Percentiles rank a stretch among this genome's conserved stretches.
Evolutionary conservation across 495 filamentous ascomycete species (phyloP).

Genomic region (Oleoguttula mirabilis): DNA sequence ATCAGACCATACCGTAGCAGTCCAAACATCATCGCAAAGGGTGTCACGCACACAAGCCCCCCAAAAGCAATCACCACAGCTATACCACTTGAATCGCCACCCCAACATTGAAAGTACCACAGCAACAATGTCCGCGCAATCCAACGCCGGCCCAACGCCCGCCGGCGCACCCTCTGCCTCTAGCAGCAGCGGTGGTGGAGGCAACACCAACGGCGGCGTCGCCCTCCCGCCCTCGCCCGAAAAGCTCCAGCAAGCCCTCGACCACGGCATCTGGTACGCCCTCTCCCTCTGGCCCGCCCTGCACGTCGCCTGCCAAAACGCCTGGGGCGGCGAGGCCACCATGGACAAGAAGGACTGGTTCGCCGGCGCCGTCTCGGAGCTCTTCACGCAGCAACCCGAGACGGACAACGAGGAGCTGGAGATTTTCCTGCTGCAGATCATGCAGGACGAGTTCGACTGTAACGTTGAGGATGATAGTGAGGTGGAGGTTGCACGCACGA

Average conservation of each 20-base stretch:
- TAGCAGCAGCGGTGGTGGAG: too few species aligned
- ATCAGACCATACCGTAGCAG: too few species aligned
- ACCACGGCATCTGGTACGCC: slow-evolving; percentile 61
- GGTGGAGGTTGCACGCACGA: slow-evolving; percentile 55
- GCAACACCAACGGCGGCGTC: slow-evolving; percentile 12
- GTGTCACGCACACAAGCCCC: too few species aligned
- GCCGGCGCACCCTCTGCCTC: not conserved
- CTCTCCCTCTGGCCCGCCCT: slow-evolving; percentile 79
- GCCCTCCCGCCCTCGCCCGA: slow-evolving; percentile 19
- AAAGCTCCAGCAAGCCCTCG: slow-evolving; percentile 31
- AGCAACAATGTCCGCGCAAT: slow-evolving; percentile 2
- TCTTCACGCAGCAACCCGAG: slow-evolving; percentile 54
- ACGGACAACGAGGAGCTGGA: slow-evolving; percentile 78
- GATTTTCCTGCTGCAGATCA: slow-evolving; percentile 67
- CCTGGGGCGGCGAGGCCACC: slow-evolving; percentile 80
- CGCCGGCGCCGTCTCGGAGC: slow-evolving; percentile 74
- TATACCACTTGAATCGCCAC: too few species aligned
- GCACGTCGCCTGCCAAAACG: slow-evolving; percentile 69
- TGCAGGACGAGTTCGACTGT: slow-evolving; percentile 92
- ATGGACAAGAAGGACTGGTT: slow-evolving; percentile 92
- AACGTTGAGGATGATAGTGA: slow-evolving; percentile 81
- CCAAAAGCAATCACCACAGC: too few species aligned
- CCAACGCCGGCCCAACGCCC: not conserved
- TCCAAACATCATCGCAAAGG: too few species aligned
- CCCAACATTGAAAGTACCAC: too few species aligned